Conservation (phyloP, 495 filamentous ascomycete genomes). For the Lentithecium fluviatile region DNA sequence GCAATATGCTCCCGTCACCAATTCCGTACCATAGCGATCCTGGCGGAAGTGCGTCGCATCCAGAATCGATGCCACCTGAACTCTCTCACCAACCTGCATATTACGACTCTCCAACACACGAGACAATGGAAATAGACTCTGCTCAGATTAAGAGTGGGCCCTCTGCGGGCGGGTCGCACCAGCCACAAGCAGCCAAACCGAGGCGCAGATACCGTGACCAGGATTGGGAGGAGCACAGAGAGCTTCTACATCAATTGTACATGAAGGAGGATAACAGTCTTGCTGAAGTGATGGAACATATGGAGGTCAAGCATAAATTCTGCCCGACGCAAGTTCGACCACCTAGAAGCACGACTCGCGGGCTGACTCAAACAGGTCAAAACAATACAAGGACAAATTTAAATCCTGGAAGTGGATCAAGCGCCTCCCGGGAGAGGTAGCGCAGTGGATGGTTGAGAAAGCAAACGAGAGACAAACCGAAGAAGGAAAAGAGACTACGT, state of each 20-base stretch:
- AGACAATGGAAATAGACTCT: not conserved
- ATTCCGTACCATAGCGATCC: not conserved
- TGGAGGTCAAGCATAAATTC: not conserved
- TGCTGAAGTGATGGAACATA: not conserved
- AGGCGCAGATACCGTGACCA: not conserved
- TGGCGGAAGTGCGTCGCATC: not conserved
- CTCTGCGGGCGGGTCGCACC: too few species aligned
- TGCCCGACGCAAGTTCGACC: not conserved
- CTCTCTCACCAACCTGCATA: too few species aligned
- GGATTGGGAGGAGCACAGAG: not conserved
- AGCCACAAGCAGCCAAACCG: not conserved
- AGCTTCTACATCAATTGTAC: not conserved
- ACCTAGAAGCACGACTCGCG: not conserved
- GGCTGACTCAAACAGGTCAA: not conserved
- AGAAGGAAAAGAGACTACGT: conserved; percentile 1
- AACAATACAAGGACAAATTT: conserved; percentile 12
- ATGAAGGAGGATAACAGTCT: not conserved
- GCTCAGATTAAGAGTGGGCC: not conserved
- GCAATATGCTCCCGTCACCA: not conserved
- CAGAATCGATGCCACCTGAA: too few species aligned
- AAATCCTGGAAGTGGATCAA: conserved; percentile 3
- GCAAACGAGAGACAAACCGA: not conserved
- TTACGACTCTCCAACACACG: too few species aligned
- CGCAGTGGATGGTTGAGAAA: conserved; percentile 6
- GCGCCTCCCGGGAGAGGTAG: not conserved